phyloP scores from a whole-genome alignment of 495 filamentous ascomycete genomes.

The Lasiosphaeria ovina region DNA sequence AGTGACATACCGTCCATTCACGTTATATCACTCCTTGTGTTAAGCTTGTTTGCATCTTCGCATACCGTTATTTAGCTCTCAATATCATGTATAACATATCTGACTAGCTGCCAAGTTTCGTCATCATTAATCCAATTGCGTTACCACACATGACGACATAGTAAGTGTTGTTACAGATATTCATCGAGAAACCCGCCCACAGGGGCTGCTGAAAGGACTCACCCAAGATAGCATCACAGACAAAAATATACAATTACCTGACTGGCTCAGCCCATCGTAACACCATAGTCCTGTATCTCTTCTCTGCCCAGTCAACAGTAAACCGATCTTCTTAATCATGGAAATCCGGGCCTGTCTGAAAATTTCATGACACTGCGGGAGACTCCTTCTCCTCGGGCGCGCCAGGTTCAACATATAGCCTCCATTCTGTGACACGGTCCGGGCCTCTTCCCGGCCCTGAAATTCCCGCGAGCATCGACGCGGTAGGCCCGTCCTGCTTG shows the following conservation, averaged over 20 bases:
- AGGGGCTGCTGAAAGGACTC: no score
- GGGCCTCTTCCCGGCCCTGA: conserved; percentile 44
- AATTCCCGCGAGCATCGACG: conserved; percentile 45
- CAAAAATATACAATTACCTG: not conserved
- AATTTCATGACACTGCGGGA: not conserved
- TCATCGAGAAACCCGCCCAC: no score
- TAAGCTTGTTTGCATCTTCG: no score
- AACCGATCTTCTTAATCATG: not conserved
- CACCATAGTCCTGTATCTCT: not conserved
- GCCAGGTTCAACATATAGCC: conserved; percentile 45
- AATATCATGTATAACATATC: no score
- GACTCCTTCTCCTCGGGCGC: conserved; percentile 22
- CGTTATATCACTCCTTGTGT: no score
- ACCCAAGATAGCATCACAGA: not conserved
- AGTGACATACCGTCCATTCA: no score
- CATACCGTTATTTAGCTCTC: no score
- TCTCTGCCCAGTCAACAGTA: not conserved
- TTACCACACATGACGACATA: no score
- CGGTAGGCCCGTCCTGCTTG: conserved; percentile 30
- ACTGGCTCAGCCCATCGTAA: not conserved
- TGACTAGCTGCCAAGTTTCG: no score
- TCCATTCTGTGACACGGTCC: conserved; percentile 48
- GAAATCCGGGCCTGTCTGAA: not conserved
- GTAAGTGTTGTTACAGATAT: no score
- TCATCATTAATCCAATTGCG: no score